Conservation (phyloP, 345 rosid species). For the Camelina hispida region DNA sequence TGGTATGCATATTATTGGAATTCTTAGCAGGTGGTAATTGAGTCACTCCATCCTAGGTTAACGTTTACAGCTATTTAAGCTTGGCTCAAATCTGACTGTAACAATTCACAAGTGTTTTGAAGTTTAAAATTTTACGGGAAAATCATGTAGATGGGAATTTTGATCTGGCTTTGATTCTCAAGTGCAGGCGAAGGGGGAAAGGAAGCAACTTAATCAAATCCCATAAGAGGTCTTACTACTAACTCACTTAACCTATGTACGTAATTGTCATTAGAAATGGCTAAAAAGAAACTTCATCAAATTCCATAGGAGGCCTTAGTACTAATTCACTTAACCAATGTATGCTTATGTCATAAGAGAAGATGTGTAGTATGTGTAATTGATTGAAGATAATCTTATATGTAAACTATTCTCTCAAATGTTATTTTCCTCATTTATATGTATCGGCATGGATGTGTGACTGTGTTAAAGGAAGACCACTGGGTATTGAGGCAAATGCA, state of each 20-base stretch:
- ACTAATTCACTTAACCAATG: background rate
- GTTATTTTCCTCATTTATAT: too few relatives aligned
- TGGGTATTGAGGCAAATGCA: too few relatives aligned
- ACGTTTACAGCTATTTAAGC: background rate
- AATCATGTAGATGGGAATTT: background rate
- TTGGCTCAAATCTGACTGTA: background rate
- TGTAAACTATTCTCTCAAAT: background rate
- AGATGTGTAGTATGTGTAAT: background rate
- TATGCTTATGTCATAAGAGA: background rate
- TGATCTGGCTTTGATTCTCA: constrained; percentile 1
- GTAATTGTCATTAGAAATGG: background rate
- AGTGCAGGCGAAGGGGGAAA: constrained; percentile 11
- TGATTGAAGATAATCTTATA: background rate
- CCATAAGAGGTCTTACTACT: background rate
- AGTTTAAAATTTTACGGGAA: background rate
- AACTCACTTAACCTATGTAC: background rate
- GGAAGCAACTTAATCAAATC: background rate
- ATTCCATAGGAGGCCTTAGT: background rate
- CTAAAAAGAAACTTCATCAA: background rate
- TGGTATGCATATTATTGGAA: constrained; percentile 1
- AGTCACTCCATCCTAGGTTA: constrained; percentile 17
- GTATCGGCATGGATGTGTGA: too few relatives aligned
- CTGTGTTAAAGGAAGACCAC: too few relatives aligned
- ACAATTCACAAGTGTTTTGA: background rate
- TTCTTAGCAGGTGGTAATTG: constrained; percentile 6